Evolutionary conservation across 164 flowering plant genomes (phyloP).

Genomic region (Umbilicus rupestris): DNA sequence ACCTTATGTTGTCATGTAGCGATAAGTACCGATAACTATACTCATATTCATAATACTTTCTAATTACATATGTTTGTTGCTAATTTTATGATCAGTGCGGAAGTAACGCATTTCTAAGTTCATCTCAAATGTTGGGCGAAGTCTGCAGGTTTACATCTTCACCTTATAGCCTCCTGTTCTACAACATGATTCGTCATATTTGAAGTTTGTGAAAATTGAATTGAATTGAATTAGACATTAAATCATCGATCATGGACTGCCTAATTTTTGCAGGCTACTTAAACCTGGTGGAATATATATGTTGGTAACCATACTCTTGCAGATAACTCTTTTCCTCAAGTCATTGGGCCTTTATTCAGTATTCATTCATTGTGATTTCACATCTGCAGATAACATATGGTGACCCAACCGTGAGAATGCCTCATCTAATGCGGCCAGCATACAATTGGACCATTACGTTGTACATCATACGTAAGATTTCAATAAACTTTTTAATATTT

Average conservation of each 20-base stretch:
- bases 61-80: slow-evolving; percentile 9
- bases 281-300: slow-evolving; percentile 88
- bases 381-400: slow-evolving; percentile 79
- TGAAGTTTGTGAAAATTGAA: neutral
- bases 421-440: slow-evolving; percentile 47
- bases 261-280: slow-evolving; percentile 58
- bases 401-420: slow-evolving; percentile 81
- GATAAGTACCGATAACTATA: neutral
- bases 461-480: slow-evolving; percentile 72
- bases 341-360: neutral
- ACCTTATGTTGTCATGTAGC: slow-evolving; percentile 10
- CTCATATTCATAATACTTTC: neutral
- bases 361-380: neutral
- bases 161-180: neutral
- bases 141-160: slow-evolving; percentile 64
- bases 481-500: neutral
- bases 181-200: neutral
- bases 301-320: slow-evolving; percentile 46
- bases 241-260: neutral
- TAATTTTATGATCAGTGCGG: slow-evolving; percentile 57
- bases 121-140: slow-evolving; percentile 86
- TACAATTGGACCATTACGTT: slow-evolving; percentile 64
- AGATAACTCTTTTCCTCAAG: neutral
- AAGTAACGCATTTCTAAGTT: slow-evolving; percentile 64
- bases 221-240: neutral